Base-by-base conservation (phyloP, 352 stramenopile genomes). In the Aphanomyces cochlioides region DNA sequence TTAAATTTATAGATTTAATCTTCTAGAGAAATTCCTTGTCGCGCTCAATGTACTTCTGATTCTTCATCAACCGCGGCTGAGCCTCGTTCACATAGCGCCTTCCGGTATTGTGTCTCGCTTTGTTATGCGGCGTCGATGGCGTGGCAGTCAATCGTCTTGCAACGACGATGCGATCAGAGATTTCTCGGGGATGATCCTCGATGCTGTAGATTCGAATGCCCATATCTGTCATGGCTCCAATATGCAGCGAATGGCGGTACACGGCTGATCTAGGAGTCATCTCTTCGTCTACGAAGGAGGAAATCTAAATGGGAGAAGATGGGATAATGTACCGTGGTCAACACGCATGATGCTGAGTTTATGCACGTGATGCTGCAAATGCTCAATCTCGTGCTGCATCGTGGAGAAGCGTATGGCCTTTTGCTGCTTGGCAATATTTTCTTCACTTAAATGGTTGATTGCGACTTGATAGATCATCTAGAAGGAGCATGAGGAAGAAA, bases 171-270 rank as follows among this genome's bases (percentile, higher is more conserved):
- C 77, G 79, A 47, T 92, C 84, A 7, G 58, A 78, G 0, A 78
- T 54, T 17, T 88, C 78, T 15, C 80, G 68, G 5, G 74, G 56
- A 67, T 85, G 84, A 21, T 72, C 67, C 1, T 79, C 81, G 19
- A 93, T 75, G 63, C 80, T 88, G 75, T 92, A 93, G 68, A 93
- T 89, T 10, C 81, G 80, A 53, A 93, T 84, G 39, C 81, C 84
- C 76, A 91, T 78, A 72, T 89, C 81, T 58, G 91, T 83, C 48
- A 91, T 75, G 28, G 60, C 77, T 58, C 82, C 77, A 76, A 93
- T 85, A 47, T 75, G 84, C 21, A 70, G 72, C 36, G 88, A 84
- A 56, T 93, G 84, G 17, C 85, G 82, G 66, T 93, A 91, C 53
- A 91, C 85, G 57, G 83, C 89, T 17, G 84, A 90, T 17, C 64